Evolutionary conservation across 1,284 basidiomycete genomes (phyloP), one percentile per base, ranked within the genome.

Genomic region (Naganishia sp.): DNA sequence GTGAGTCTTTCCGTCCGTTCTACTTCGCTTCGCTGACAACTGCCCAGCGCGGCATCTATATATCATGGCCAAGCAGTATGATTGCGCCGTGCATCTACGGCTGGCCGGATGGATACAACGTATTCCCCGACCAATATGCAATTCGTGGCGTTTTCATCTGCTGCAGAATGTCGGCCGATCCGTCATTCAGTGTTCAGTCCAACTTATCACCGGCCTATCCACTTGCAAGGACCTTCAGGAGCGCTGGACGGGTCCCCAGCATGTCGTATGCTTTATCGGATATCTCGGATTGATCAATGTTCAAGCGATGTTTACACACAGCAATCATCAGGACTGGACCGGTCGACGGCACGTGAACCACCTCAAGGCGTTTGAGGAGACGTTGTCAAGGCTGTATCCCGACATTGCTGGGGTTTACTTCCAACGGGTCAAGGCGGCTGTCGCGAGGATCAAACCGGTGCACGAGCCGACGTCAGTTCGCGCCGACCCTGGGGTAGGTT

Each of bases 71-170:
- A 50, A 50, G 23, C 59, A 61, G 36, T 61, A 52, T 46, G 59
- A 61, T 46, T 61, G 50, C 25, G 42, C 21, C 15, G n/a, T 25
- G 11, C 59, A 61, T 46, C 33, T 52, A 6, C 59, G 59, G 25
- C 39, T 61, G 6, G 59, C 59, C 23, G 28, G 48, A 6, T 61
- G 59, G 59, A 52, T 61, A 15, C 59, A 61, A 28, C 59, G 46
- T 5, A 36, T 61, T 6, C 59, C 59, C 21, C 59, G 59, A 15
- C 59, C 59, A 13, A 28, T 61, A 36, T 52, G 42, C 39, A 43
- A 15, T 23, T 39, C 50, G 15, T n/a, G 25, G 15, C 36, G 42
- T 2, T 52, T n/a, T 36, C 25, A 36, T 1, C 33, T 61, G 21
- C 23, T 61, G 3, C 28, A 33, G 5, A 16, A 42, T 39, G 31